These are phyloP conservation scores for Avicennia marina DNA, from an alignment of 257 asterid genomes.

Conservation along the genomic window DNA sequence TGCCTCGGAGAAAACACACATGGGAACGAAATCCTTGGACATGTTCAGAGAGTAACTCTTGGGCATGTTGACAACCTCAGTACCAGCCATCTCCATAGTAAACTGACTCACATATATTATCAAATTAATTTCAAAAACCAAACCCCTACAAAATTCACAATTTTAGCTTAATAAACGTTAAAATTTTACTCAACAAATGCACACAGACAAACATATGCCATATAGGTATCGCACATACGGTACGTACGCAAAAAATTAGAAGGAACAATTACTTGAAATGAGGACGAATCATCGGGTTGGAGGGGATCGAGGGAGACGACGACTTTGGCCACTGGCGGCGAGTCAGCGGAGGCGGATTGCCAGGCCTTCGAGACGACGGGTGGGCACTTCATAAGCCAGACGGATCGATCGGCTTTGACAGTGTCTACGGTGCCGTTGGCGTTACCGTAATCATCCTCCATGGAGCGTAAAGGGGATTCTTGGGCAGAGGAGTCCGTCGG, in stretches of 20 bases:
- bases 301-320: slow-evolving; percentile 82
- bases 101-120: slow-evolving; percentile 34
- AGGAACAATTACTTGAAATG: slow-evolving; percentile 41
- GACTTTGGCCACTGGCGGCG: slow-evolving; percentile 68
- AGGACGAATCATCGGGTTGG: slow-evolving; percentile 40
- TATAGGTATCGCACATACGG: too few species aligned
- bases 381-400: slow-evolving; percentile 94
- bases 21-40: slow-evolving; percentile 88
- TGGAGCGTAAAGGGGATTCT: too few species aligned
- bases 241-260: not conserved
- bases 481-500: too few species aligned
- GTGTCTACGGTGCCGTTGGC: slow-evolving; percentile 39
- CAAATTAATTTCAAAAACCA: not conserved
- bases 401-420: slow-evolving; percentile 56
- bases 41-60: slow-evolving; percentile 78
- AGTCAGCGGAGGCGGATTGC: slow-evolving; percentile 59
- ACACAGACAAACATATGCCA: not conserved
- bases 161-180: slow-evolving; percentile 1
- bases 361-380: slow-evolving; percentile 79
- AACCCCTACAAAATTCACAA: slow-evolving; percentile 11
- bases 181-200: not conserved
- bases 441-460: slow-evolving; percentile 58
- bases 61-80: slow-evolving; percentile 52
- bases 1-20: slow-evolving; percentile 74
- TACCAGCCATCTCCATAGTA: slow-evolving; percentile 85